Evolutionary conservation across 768 basidiomycete species (phyloP).

Genomic region (Pisolithus marmoratus): DNA sequence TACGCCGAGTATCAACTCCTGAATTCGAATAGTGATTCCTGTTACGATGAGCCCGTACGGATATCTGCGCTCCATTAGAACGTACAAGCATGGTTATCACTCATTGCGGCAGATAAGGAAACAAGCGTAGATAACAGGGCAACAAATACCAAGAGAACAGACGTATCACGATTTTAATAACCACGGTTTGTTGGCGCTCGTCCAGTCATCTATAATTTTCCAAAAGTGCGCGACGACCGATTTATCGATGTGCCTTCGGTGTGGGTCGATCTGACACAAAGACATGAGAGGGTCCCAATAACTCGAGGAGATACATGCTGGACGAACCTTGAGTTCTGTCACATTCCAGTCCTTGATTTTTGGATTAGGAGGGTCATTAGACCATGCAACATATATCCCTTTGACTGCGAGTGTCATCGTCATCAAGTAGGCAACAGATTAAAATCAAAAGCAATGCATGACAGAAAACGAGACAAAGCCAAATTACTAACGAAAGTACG

Average conservation of each 20-base stretch:
- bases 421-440: background rate
- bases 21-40: too few relatives aligned
- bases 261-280: conserved; percentile 70
- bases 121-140: too few relatives aligned
- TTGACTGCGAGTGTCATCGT: conserved; percentile 60
- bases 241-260: conserved; percentile 89
- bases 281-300: background rate
- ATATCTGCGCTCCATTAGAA: too few relatives aligned
- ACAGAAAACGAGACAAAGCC: background rate
- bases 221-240: conserved; percentile 94
- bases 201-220: conserved; percentile 88
- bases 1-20: too few relatives aligned
- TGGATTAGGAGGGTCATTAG: conserved; percentile 82
- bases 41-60: too few relatives aligned
- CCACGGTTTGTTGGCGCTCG: conserved; percentile 72
- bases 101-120: too few relatives aligned
- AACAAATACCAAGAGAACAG: too few relatives aligned
- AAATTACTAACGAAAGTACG: conserved; percentile 6
- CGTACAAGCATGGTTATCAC: too few relatives aligned
- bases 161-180: conserved; percentile 42
- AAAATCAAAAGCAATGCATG: background rate
- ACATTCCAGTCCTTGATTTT: conserved; percentile 98
- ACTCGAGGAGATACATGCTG: background rate
- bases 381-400: conserved; percentile 93
- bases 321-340: conserved; percentile 77